phyloP scores from a whole-genome alignment of 768 basidiomycete genomes.

The Panus rudis region DNA sequence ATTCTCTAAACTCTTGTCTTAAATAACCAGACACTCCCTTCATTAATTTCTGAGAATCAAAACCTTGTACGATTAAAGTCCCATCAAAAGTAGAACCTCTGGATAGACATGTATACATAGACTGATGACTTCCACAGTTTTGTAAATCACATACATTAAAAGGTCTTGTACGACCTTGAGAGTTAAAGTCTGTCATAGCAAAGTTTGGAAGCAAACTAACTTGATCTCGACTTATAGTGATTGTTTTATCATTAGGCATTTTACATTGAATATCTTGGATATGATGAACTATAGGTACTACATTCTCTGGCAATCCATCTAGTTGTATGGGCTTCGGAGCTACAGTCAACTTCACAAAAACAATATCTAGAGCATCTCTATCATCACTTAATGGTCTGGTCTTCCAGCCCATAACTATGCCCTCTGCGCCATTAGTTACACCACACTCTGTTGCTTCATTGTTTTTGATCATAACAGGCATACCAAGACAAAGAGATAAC shows the following conservation, averaged over 20 bases:
- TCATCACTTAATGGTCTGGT: not conserved
- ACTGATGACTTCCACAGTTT: slow-evolving; percentile 13
- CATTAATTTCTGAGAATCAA: slow-evolving; percentile 8
- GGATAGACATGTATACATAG: slow-evolving; percentile 18
- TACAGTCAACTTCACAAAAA: slow-evolving; percentile 16
- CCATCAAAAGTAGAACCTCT: slow-evolving; percentile 10
- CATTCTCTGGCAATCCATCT: slow-evolving; percentile 16
- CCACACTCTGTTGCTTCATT: slow-evolving; percentile 18
- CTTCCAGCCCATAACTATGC: slow-evolving; percentile 13
- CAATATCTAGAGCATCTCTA: slow-evolving; percentile 9
- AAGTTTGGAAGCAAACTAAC: slow-evolving; percentile 16
- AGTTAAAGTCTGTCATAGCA: slow-evolving; percentile 21
- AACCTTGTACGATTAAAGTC: slow-evolving; percentile 14
- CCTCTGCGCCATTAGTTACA: slow-evolving; percentile 21
- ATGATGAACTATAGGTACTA: slow-evolving; percentile 13
- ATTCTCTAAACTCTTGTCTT: slow-evolving; percentile 20
- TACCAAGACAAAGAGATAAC: slow-evolving; percentile 11
- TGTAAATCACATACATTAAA: slow-evolving; percentile 13
- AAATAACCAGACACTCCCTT: slow-evolving; percentile 10
- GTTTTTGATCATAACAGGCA: slow-evolving; percentile 16
- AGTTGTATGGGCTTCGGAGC: slow-evolving; percentile 9
- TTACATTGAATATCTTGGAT: slow-evolving; percentile 6
- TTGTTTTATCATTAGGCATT: slow-evolving; percentile 8
- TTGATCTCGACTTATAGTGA: slow-evolving; percentile 10
- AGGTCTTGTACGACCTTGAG: slow-evolving; percentile 16